Conservation (phyloP, 2,329 filamentous ascomycete genomes). For the Cercospora janseana region DNA sequence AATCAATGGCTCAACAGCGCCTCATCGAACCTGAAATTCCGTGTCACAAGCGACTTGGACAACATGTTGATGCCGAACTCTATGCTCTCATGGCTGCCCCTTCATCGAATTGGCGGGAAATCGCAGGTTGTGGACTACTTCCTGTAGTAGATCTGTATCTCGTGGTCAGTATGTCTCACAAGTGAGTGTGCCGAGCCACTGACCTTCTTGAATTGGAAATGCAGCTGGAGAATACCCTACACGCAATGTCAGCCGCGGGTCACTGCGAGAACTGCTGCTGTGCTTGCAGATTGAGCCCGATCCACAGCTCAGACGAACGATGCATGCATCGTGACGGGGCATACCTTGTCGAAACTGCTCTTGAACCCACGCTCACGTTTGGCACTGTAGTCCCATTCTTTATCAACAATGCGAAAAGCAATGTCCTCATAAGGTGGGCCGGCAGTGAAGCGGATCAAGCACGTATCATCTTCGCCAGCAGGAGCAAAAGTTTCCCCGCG, state of each 20-base stretch:
- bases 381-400: slow-evolving; percentile 98
- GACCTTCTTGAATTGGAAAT: slow-evolving; percentile 99
- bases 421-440: slow-evolving; percentile 96
- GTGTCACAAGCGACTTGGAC: slow-evolving; percentile 3
- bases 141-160: slow-evolving; percentile 48
- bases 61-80: background rate
- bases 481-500: slow-evolving; percentile 89
- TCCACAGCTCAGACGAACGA: background rate
- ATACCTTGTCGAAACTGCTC: slow-evolving; percentile 95
- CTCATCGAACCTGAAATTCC: slow-evolving; percentile 7
- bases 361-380: slow-evolving; percentile 92
- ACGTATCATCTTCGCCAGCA: slow-evolving; percentile 94
- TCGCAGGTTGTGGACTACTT: slow-evolving; percentile 32
- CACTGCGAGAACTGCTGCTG: slow-evolving; percentile 1
- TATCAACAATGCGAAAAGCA: slow-evolving; percentile 94
- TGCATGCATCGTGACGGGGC: slow-evolving; percentile 29
- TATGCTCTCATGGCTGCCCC: slow-evolving; percentile 8
- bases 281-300: slow-evolving; percentile 13
- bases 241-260: slow-evolving; percentile 35
- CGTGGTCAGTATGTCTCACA: slow-evolving; percentile 22
- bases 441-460: slow-evolving; percentile 90
- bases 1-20: background rate
- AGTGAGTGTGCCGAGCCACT: slow-evolving; percentile 22
- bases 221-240: slow-evolving; percentile 89
- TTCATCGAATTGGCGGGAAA: slow-evolving; percentile 12